These are phyloP conservation scores for Ceratobasidium papillatum DNA, from an alignment of 1,284 basidiomycete species.

Conservation along the genomic window DNA sequence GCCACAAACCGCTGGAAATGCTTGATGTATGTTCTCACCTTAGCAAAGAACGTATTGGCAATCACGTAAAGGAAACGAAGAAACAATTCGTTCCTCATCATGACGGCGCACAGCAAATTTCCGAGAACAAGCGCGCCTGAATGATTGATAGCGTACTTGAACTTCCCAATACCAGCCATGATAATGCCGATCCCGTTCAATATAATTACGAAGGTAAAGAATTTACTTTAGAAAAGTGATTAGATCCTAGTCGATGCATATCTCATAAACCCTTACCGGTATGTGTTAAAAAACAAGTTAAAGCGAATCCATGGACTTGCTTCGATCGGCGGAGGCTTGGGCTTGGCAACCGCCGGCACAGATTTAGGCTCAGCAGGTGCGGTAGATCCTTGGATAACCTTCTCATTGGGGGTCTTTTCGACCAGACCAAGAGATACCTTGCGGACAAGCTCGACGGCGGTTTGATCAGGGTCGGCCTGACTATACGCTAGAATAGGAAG, in stretches of 20 bases:
- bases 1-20: not conserved
- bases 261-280: conserved; percentile 47
- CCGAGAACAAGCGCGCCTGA: conserved; percentile 71
- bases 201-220: conserved; percentile 66
- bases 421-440: conserved; percentile 21
- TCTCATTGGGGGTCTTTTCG: conserved; percentile 29
- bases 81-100: conserved; percentile 69
- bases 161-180: conserved; percentile 69
- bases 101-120: conserved; percentile 62
- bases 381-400: conserved; percentile 28
- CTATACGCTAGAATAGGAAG: conserved; percentile 13
- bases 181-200: conserved; percentile 69
- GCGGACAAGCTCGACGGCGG: not conserved
- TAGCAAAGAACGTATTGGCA: conserved; percentile 69
- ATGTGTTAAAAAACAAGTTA: conserved; percentile 71
- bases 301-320: conserved; percentile 66
- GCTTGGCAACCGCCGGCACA: conserved; percentile 9
- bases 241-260: not conserved
- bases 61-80: conserved; percentile 66
- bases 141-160: conserved; percentile 66
- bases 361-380: conserved; percentile 8
- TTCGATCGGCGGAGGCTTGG: conserved; percentile 54
- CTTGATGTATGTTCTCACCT: conserved; percentile 54
- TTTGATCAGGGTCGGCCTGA: not conserved
- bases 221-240: conserved; percentile 62